Base-by-base conservation (phyloP, 176 grass and related monocot species). In the Pontederia crassipes region DNA sequence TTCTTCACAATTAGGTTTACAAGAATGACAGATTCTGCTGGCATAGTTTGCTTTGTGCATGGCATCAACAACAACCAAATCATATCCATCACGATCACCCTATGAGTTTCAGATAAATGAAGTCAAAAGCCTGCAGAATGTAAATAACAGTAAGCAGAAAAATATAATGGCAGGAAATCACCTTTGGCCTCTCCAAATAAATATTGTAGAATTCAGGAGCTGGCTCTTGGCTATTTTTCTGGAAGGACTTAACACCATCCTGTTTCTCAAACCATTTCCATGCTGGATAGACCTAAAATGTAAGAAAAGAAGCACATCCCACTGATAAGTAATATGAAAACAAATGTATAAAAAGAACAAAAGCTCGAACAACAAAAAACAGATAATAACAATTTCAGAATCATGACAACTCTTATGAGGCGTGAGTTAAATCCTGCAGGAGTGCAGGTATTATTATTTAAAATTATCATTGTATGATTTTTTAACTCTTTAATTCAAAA, bases 241-340 rank as follows among this genome's bases (percentile, higher is more conserved):
- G 94, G 71, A 98, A 89, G 75, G 86, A 80, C 12, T 74, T 86
- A 67, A 98, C 92, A 57, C 88, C 93, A 83, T 98, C 93, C 78
- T 98, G 88, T 53, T 98, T 98, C 62, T 98, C 88, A 61, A 85
- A 98, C 93, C 88, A 98, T 89, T 86, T 92, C 93, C 93, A 98
- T 67, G 93, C 86, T 81, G 93, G 93, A 68, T 92, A 97, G 51
- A 97, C 92, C 92, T 97, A 81, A 53, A 80, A 61, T 75, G 15
- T n/a, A n/a, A 45, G 83, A 65, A 62, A 68, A 48, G 1, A 57
- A 61, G 72, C 35, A 75, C 11, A 48, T 65, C 20, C 68, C 14
- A 40, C 64, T 18, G 4, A 45, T 5, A 11, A 55, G 8, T 28
- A 9, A 14, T 15, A 74, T 8, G 32, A 70, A 59, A 48, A 57